A percentile compares a stretch with the other conserved stretches of the same genome.
These are phyloP conservation scores for Ampelomyces quisqualis DNA, from an alignment of 2,329 filamentous ascomycete species.

Conservation along the genomic window DNA sequence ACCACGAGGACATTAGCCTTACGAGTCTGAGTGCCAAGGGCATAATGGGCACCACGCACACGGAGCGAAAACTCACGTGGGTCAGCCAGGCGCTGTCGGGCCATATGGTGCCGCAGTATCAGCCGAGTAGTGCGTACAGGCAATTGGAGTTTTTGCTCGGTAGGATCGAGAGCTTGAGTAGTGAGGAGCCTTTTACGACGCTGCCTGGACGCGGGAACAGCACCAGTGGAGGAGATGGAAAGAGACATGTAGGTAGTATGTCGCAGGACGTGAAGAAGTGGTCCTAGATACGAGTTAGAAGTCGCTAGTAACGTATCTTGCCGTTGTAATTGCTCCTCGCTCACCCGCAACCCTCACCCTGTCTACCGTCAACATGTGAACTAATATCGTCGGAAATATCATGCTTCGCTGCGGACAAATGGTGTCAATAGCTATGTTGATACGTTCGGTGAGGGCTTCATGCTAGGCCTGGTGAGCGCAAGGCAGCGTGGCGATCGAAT, in stretches of 20 bases:
- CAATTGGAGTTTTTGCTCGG: conserved; percentile 76
- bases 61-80: conserved; percentile 74
- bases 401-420: too few relatives aligned
- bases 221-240: conserved; percentile 1
- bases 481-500: too few relatives aligned
- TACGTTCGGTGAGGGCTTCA: too few relatives aligned
- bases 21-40: conserved; percentile 61
- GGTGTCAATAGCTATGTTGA: too few relatives aligned
- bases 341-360: too few relatives aligned
- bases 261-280: conserved; percentile 8
- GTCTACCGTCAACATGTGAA: too few relatives aligned
- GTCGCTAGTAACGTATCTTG: too few relatives aligned
- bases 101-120: conserved; percentile 69
- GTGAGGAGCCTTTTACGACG: conserved; percentile 36
- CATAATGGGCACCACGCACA: conserved; percentile 67
- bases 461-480: too few relatives aligned
- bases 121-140: conserved; percentile 66
- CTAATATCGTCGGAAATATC: too few relatives aligned
- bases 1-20: conserved; percentile 52
- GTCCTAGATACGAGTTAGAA: too few relatives aligned
- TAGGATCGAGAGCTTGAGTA: conserved; percentile 59
- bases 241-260: background rate
- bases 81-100: conserved; percentile 64
- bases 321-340: too few relatives aligned
- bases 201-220: conserved; percentile 9